Evolutionary conservation across 257 asterid species (phyloP).

Genomic region (Salvia splendens): DNA sequence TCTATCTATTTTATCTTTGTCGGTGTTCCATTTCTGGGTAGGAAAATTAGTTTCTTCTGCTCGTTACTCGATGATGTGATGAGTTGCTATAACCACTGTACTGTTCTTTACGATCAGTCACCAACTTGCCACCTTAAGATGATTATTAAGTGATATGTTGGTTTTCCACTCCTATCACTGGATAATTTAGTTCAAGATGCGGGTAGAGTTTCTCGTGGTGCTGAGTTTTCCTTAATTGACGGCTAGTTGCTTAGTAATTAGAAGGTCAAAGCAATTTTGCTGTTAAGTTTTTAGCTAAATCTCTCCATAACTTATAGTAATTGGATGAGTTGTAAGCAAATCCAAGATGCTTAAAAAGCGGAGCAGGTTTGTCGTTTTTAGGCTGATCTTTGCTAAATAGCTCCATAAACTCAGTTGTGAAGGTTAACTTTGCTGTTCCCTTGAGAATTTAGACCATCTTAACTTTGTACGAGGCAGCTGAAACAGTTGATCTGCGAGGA

Average conservation of each 20-base stretch:
- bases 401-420: too few species aligned
- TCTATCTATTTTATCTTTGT: slow-evolving; percentile 3
- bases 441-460: slow-evolving; percentile 19
- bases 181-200: slow-evolving; percentile 5
- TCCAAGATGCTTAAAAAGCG: not conserved
- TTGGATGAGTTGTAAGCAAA: slow-evolving; percentile 12
- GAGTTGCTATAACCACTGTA: slow-evolving; percentile 24
- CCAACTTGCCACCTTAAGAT: slow-evolving; percentile 20
- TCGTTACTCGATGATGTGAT: slow-evolving; percentile 14
- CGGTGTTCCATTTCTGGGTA: not conserved
- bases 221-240: slow-evolving; percentile 1
- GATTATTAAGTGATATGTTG: slow-evolving; percentile 17
- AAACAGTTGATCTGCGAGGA: slow-evolving; percentile 20
- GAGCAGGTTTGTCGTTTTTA: slow-evolving; percentile 13
- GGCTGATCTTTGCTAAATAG: not conserved
- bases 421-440: not conserved
- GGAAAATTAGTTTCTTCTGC: not conserved
- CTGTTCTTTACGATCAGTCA: slow-evolving; percentile 16
- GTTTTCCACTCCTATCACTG: not conserved
- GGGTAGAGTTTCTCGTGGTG: slow-evolving; percentile 18
- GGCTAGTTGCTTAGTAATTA: slow-evolving; percentile 6
- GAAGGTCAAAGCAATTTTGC: not conserved
- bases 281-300: slow-evolving; percentile 15
- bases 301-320: slow-evolving; percentile 11
- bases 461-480: slow-evolving; percentile 20